Conservation (phyloP, 2,329 filamentous ascomycete species). For the Fusarium oxysporum region DNA sequence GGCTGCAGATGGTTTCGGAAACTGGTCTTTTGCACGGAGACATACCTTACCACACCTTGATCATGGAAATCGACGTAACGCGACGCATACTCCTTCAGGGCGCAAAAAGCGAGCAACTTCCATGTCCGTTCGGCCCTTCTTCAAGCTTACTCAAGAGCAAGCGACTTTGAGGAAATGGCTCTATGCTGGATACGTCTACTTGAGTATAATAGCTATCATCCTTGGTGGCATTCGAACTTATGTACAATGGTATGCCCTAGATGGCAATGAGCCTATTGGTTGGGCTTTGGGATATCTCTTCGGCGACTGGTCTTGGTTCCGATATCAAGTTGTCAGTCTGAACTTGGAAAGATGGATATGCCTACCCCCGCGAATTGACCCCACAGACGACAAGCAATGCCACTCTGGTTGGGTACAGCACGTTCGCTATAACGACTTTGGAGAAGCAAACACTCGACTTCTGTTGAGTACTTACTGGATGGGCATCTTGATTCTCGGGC, state of each 20-base stretch:
- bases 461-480: conserved; percentile 80
- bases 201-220: conserved; percentile 72
- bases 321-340: conserved; percentile 75
- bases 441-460: conserved; percentile 85
- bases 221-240: conserved; percentile 78
- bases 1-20: conserved; percentile 30
- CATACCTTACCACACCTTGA: conserved; percentile 65
- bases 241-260: conserved; percentile 74
- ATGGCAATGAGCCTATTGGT: conserved; percentile 83
- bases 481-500: conserved; percentile 74
- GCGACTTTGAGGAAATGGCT: conserved; percentile 82
- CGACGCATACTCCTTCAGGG: conserved; percentile 70
- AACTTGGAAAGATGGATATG: conserved; percentile 81
- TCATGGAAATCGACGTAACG: conserved; percentile 52
- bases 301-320: conserved; percentile 78
- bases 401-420: conserved; percentile 71
- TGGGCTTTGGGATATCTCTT: conserved; percentile 94
- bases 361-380: conserved; percentile 65
- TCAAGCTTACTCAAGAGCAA: conserved; percentile 83
- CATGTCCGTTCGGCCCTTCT: conserved; percentile 75
- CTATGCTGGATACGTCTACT: conserved; percentile 84
- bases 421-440: conserved; percentile 72
- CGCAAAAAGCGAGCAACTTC: conserved; percentile 74
- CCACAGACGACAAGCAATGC: conserved; percentile 53
- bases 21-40: conserved; percentile 50